phyloP scores from a whole-genome alignment of 495 filamentous ascomycete species.

The Emericellopsis terricola region DNA sequence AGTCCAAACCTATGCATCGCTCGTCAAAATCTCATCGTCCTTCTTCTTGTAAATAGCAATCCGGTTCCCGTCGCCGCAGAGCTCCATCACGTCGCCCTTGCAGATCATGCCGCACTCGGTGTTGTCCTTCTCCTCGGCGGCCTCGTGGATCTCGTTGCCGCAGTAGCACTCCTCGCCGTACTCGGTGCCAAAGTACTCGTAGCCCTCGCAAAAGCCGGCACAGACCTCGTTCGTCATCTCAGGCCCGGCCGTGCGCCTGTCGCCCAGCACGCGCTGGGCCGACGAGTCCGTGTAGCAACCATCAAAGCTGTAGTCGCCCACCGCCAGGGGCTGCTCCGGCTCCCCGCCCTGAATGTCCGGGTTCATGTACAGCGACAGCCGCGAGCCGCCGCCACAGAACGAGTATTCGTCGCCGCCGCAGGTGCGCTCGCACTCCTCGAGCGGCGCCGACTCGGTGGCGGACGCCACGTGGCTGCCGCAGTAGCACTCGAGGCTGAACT shows the following conservation, averaged over 20 bases:
- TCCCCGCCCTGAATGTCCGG: not conserved
- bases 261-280: slow-evolving; percentile 12
- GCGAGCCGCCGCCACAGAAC: slow-evolving; percentile 25
- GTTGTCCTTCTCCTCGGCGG: slow-evolving; percentile 4
- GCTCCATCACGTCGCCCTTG: slow-evolving; percentile 12
- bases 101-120: slow-evolving; percentile 14
- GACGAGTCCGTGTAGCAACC: slow-evolving; percentile 28
- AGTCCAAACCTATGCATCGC: not conserved
- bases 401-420: slow-evolving; percentile 20
- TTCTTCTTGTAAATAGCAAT: slow-evolving; percentile 10
- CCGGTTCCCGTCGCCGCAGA: slow-evolving; percentile 14
- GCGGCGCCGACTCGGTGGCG: slow-evolving; percentile 10
- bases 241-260: slow-evolving; percentile 4
- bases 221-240: slow-evolving; percentile 24
- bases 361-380: slow-evolving; percentile 19
- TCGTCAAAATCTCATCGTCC: not conserved
- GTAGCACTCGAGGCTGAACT: slow-evolving; percentile 23
- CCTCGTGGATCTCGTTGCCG: slow-evolving; percentile 14
- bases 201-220: slow-evolving; percentile 17
- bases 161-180: slow-evolving; percentile 25
- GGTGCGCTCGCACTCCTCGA: slow-evolving; percentile 19
- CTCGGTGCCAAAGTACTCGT: slow-evolving; percentile 22
- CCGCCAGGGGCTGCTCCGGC: slow-evolving; percentile 5
- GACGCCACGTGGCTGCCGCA: slow-evolving; percentile 18
- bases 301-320: slow-evolving; percentile 17